These are phyloP conservation scores for Alternaria panax DNA, from an alignment of 2,329 filamentous ascomycete species.

Conservation along the genomic window DNA sequence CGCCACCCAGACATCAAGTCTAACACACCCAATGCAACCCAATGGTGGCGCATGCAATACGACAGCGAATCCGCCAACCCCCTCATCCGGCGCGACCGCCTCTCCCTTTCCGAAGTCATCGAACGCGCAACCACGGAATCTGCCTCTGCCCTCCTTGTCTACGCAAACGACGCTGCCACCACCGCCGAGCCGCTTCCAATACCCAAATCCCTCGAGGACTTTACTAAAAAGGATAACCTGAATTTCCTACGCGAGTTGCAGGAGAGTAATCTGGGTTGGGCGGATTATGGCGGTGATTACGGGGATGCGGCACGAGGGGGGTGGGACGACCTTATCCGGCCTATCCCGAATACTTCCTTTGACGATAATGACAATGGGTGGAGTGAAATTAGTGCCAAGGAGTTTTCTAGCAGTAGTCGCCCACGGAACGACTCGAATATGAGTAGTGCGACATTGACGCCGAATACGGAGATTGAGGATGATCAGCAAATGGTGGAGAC, in stretches of 20 bases:
- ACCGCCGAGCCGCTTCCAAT: slow-evolving; percentile 27
- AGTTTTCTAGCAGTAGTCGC: slow-evolving; percentile 20
- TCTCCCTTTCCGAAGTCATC: slow-evolving; percentile 63
- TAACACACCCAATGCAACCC: slow-evolving; percentile 24
- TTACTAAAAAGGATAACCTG: slow-evolving; percentile 60
- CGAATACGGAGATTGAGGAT: slow-evolving; percentile 43
- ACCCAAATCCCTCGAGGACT: slow-evolving; percentile 44
- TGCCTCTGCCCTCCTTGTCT: slow-evolving; percentile 63
- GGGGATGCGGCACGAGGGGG: slow-evolving; percentile 14
- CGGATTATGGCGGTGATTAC: slow-evolving; percentile 15
- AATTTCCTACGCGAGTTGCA: slow-evolving; percentile 44
- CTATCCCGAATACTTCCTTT: slow-evolving; percentile 19
- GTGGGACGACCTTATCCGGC: slow-evolving; percentile 24
- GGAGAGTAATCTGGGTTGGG: slow-evolving; percentile 23
- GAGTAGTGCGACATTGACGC: slow-evolving; percentile 44
- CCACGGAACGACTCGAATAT: slow-evolving; percentile 24
- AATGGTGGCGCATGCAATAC: slow-evolving; percentile 51
- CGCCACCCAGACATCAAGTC: slow-evolving; percentile 50
- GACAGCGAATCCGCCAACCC: slow-evolving; percentile 32
- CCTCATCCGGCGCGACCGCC: slow-evolving; percentile 42
- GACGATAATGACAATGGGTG: slow-evolving; percentile 25
- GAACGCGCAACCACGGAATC: slow-evolving; percentile 61
- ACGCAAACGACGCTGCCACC: slow-evolving; percentile 59
- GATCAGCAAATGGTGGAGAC: slow-evolving; percentile 16
- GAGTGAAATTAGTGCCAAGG: slow-evolving; percentile 27